Conservation (phyloP, 1,284 basidiomycete genomes). For the Macrocystidia cucumis region DNA sequence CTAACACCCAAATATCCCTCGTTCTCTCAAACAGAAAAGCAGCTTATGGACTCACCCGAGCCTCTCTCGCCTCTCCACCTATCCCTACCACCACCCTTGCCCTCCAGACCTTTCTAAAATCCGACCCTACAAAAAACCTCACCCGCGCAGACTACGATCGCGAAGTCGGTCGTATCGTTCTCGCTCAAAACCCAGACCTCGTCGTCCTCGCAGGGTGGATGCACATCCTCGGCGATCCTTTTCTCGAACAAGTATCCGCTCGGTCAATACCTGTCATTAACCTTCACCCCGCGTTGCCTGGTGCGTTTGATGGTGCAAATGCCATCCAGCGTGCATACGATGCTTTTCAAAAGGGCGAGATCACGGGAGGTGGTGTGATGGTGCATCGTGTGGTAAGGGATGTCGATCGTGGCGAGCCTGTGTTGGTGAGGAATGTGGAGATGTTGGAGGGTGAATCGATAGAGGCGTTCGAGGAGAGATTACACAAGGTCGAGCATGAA, state of each 20-base stretch:
- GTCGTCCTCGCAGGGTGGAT: slow-evolving; percentile 97
- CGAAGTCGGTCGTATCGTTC: slow-evolving; percentile 72
- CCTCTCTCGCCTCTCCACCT: slow-evolving; percentile 56
- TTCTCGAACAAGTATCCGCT: slow-evolving; percentile 45
- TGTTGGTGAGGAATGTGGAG: slow-evolving; percentile 76
- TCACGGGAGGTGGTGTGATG: slow-evolving; percentile 82
- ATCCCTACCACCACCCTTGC: slow-evolving; percentile 84
- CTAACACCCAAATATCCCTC: slow-evolving; percentile 65
- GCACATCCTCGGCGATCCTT: slow-evolving; percentile 51
- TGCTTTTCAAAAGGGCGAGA: slow-evolving; percentile 79
- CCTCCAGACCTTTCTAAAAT: slow-evolving; percentile 80
- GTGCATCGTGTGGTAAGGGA: slow-evolving; percentile 91
- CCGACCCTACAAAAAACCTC: slow-evolving; percentile 61
- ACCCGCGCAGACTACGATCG: slow-evolving; percentile 84
- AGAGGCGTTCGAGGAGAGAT: slow-evolving; percentile 69
- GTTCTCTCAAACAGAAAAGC: slow-evolving; percentile 93
- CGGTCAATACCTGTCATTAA: slow-evolving; percentile 85
- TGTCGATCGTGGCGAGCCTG: slow-evolving; percentile 87
- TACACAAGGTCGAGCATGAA: slow-evolving; percentile 86
- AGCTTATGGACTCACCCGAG: slow-evolving; percentile 85
- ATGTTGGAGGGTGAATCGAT: slow-evolving; percentile 70
- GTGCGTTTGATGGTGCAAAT: slow-evolving; percentile 89
- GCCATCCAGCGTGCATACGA: slow-evolving; percentile 88
- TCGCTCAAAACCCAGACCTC: slow-evolving; percentile 66
- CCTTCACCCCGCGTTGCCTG: slow-evolving; percentile 92